These are phyloP conservation scores for Annulohypoxylon bovei DNA, from an alignment of 495 filamentous ascomycete genomes.

Conservation along the genomic window DNA sequence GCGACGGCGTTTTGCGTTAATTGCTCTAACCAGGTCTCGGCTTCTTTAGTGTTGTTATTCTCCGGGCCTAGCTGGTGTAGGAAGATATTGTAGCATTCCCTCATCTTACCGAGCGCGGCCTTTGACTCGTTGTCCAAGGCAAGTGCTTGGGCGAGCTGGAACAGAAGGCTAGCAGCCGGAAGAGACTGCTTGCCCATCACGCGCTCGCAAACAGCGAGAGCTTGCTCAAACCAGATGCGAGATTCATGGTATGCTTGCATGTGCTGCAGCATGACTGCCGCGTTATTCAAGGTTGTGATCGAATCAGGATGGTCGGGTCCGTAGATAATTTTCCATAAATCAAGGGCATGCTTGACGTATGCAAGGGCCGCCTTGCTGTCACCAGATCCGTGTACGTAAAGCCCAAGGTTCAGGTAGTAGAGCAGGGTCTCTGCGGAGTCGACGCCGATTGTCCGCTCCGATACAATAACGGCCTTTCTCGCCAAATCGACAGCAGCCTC, in stretches of 20 bases:
- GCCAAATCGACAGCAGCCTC: conserved; percentile 93
- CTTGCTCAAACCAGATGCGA: conserved; percentile 94
- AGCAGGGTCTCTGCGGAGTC: conserved; percentile 94
- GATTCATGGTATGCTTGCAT: conserved; percentile 92
- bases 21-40: conserved; percentile 93
- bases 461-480: conserved; percentile 94
- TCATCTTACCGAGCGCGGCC: conserved; percentile 89
- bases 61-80: conserved; percentile 80
- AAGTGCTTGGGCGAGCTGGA: conserved; percentile 95
- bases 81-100: conserved; percentile 96
- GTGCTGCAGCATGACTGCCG: conserved; percentile 96
- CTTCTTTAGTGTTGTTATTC: conserved; percentile 95
- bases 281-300: conserved; percentile 98
- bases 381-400: conserved; percentile 92
- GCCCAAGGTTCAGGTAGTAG: conserved; percentile 91
- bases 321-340: conserved; percentile 97
- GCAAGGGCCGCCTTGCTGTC: conserved; percentile 84
- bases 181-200: conserved; percentile 87
- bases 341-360: conserved; percentile 91
- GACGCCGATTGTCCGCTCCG: conserved; percentile 92
- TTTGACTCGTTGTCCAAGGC: conserved; percentile 93
- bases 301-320: conserved; percentile 93
- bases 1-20: conserved; percentile 93
- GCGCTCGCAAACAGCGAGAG: conserved; percentile 83
- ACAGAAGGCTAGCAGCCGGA: conserved; percentile 93